Base-by-base conservation (phyloP, 257 asterid genomes). In the Scutellaria barbata region DNA sequence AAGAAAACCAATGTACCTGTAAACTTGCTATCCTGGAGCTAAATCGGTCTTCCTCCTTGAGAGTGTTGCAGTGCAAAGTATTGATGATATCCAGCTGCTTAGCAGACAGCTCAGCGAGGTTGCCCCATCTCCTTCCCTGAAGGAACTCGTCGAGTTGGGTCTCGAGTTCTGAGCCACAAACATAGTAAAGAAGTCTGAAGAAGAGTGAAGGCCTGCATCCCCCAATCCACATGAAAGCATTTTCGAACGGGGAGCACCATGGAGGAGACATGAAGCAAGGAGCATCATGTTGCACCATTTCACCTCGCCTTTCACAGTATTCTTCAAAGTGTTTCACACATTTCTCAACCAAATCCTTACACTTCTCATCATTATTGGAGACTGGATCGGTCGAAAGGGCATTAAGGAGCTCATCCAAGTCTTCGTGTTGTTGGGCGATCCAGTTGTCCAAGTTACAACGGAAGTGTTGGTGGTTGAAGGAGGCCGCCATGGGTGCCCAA, bases 251-350 rank as follows among this genome's bases (percentile, higher is more conserved):
- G 7, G 81, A 57, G 71, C 86, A 80, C 88, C 84, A 84, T 0
- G 75, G 0, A 0, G 90, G 85, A 1, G 79, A 60, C 20, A 86
- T 48, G 10, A 63, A 79, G 0, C 76, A 69, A 1, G 81, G 58
- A 0, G 76, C 83, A 10, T 82, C 69, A n/a, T 30, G 52, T 7
- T 61, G 20, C 5, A 74, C 81, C 30, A 84, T 66, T 7, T 12
- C 22, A 12, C 74, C 78, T 9, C 84, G 65, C 4, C 57, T 47
- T 1, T 63, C 51, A 0, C 5, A 1, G 48, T 85, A 81, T 0
- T 82, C 84, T 52, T 79, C 79, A 16, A 78, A 85, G 73, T 85
- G 87, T 25, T 79, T 11, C 73, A 82, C 61, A n/a, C 39, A 33
- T 68, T 76, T 76, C 10, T 56, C 74, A 1, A 17, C 20, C 13